These are phyloP conservation scores for Ascochyta pisi DNA, from an alignment of 2,329 filamentous ascomycete species.

Conservation along the genomic window DNA sequence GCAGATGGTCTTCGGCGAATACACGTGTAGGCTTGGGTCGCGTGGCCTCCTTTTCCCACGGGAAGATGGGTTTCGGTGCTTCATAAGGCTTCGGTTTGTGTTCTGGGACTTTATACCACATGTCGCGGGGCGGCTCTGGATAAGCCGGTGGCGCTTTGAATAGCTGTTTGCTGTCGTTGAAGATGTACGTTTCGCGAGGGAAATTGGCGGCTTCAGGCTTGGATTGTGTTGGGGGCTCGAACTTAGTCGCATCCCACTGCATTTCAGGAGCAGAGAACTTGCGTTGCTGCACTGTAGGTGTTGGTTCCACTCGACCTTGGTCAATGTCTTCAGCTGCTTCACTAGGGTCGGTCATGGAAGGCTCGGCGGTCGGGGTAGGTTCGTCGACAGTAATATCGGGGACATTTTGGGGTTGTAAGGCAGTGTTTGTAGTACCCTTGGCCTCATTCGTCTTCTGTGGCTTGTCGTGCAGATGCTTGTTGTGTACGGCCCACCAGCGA, in stretches of 20 bases:
- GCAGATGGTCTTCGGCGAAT: conserved; percentile 65
- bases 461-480: conserved; percentile 73
- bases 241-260: conserved; percentile 68
- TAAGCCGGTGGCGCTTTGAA: conserved; percentile 81
- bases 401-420: conserved; percentile 26
- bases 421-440: conserved; percentile 19
- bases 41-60: conserved; percentile 79
- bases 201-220: conserved; percentile 87
- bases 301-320: conserved; percentile 53
- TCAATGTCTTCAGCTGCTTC: conserved; percentile 53
- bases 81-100: conserved; percentile 63
- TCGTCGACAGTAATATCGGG: conserved; percentile 37
- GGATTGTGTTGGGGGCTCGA: conserved; percentile 66
- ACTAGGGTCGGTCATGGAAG: conserved; percentile 53
- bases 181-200: conserved; percentile 77
- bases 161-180: conserved; percentile 76
- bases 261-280: conserved; percentile 64
- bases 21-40: conserved; percentile 69
- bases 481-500: conserved; percentile 94
- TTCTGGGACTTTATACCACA: conserved; percentile 85
- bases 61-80: conserved; percentile 77
- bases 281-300: conserved; percentile 55
- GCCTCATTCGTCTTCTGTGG: conserved; percentile 17
- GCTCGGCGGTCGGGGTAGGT: conserved; percentile 48
- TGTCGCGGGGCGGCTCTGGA: conserved; percentile 81